phyloP scores from a whole-genome alignment of 2,329 filamentous ascomycete species.

The Dactylellina cionopaga region DNA sequence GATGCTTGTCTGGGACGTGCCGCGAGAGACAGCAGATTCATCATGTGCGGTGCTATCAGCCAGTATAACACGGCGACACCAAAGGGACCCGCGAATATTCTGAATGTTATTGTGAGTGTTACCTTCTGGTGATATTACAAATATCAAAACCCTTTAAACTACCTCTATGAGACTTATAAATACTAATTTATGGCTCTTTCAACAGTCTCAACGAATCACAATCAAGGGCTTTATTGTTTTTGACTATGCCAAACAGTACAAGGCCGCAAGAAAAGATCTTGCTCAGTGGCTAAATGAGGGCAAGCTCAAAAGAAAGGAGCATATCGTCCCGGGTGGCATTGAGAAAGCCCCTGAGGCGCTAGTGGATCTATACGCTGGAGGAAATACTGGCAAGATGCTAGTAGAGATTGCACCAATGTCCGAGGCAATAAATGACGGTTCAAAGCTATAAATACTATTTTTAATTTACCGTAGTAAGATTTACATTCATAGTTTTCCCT shows the following conservation, averaged over 20 bases:
- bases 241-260: slow-evolving; percentile 71
- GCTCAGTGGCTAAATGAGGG: slow-evolving; percentile 76
- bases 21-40: slow-evolving; percentile 71
- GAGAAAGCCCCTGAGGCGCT: slow-evolving; percentile 72
- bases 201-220: slow-evolving; percentile 66
- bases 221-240: slow-evolving; percentile 80
- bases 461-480: neutral
- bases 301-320: slow-evolving; percentile 76
- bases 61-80: slow-evolving; percentile 72
- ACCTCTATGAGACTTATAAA: too few relatives aligned
- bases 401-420: slow-evolving; percentile 61
- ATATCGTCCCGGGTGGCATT: slow-evolving; percentile 75
- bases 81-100: slow-evolving; percentile 64
- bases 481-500: neutral
- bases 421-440: slow-evolving; percentile 21
- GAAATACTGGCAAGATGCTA: slow-evolving; percentile 75
- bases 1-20: slow-evolving; percentile 73
- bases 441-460: slow-evolving; percentile 24
- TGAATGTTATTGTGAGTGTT: slow-evolving; percentile 45
- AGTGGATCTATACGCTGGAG: slow-evolving; percentile 72
- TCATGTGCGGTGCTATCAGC: slow-evolving; percentile 77
- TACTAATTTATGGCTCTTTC: slow-evolving; percentile 58
- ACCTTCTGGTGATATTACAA: neutral
- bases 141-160: too few relatives aligned
- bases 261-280: slow-evolving; percentile 70